Base-by-base conservation (phyloP, 495 filamentous ascomycete species). In the Haplographium delicatum region DNA sequence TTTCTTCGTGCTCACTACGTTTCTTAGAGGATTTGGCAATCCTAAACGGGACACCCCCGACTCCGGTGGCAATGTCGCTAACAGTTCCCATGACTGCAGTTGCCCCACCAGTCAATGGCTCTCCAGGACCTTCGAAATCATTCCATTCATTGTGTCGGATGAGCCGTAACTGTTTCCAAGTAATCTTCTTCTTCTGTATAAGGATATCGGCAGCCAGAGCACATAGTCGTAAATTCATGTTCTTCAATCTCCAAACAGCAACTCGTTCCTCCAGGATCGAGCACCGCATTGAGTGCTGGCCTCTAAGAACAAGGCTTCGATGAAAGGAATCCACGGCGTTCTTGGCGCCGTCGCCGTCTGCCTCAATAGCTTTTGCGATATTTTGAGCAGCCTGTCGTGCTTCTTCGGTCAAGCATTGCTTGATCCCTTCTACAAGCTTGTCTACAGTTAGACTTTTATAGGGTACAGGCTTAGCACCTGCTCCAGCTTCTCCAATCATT, bases 101-200 rank as follows among this genome's bases (percentile, higher is more conserved):
- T 6, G 78, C 74, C 1, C 70, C 65, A 4, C 86, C 85, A 2
- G 84, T 85, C 25, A 89, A 55, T 1, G 85, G 86, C 59, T 89
- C 85, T 0, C 84, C 85, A 0, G 85, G 84, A 0, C 85, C 85
- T 47, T 85, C 83, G 52, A 87, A 89, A 57, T 88, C 85, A 51
- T 88, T 88, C 84, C 84, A 89, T 53, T 88, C 83, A 27, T 74
- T 74, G 51, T 87, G 83, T 25, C 86, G 68, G 3, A 84, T 56
- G 16, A 88, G 66, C 34, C 78, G 72, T n/a, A 94, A 64, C 45
- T 83, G 76, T 39, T 76, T 76, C 75, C 78, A 83, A 18, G 74
- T 71, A 33, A 89, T 60, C 42, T 76, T 73, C 31, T 75, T 73
- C 53, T 72, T 68, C 43, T 80, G 66, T 0, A 85, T 73, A 2